Evolutionary conservation across 148 eudicot species (phyloP).

Genomic region (Silene conica): DNA sequence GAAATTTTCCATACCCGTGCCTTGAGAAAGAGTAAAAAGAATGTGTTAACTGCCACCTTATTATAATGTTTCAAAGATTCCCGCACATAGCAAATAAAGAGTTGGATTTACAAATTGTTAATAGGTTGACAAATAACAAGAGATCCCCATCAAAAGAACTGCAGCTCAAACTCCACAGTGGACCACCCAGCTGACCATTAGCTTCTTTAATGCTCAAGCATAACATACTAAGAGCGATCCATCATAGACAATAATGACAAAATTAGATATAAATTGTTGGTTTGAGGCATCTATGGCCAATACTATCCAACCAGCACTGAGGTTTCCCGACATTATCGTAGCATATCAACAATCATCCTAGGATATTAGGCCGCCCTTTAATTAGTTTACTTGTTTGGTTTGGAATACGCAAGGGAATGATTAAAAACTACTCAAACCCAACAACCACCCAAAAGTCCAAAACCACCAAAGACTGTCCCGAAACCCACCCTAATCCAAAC

Average conservation of each 20-base stretch:
- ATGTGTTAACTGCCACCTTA: not conserved
- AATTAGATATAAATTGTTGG: not conserved
- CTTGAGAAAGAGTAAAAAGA: slow-evolving; percentile 33
- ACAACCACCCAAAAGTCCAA: too few relatives aligned
- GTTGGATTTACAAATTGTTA: not conserved
- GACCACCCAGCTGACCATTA: too few relatives aligned
- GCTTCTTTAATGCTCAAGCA: not conserved
- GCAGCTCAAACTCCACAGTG: not conserved
- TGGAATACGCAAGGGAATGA: too few relatives aligned
- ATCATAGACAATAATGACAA: not conserved
- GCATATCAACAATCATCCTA: not conserved
- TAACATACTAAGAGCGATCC: not conserved
- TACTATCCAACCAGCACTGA: not conserved
- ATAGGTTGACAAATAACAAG: not conserved
- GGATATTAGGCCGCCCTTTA: not conserved
- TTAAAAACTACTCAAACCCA: too few relatives aligned
- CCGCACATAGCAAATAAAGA: not conserved
- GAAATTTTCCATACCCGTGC: slow-evolving; percentile 99
- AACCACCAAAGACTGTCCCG: too few relatives aligned
- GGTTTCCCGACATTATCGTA: not conserved
- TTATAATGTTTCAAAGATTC: slow-evolving; percentile 1
- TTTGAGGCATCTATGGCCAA: not conserved
- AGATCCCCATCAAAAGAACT: not conserved
- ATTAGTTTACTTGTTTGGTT: too few relatives aligned
- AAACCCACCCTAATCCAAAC: too few relatives aligned